phyloP scores from a whole-genome alignment of 352 stramenopile species.

The Phytophthora agathidicida region DNA sequence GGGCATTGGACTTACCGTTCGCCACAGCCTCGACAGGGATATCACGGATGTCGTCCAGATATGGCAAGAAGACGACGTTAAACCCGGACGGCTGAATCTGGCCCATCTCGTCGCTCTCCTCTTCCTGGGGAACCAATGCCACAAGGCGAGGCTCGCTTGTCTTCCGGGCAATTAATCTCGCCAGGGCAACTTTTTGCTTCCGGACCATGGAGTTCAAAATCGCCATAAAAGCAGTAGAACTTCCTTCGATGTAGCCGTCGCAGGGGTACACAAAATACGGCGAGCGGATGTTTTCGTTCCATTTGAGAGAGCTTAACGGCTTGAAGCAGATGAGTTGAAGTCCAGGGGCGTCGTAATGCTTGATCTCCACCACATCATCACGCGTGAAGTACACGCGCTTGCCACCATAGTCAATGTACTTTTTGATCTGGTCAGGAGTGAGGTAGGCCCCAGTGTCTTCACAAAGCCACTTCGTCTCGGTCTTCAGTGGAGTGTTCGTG shows the following conservation, averaged over 20 bases:
- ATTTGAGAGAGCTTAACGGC: conserved; percentile 56
- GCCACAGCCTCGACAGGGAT: conserved; percentile 48
- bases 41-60: conserved; percentile 83
- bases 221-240: conserved; percentile 69
- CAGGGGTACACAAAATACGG: conserved; percentile 87
- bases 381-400: conserved; percentile 82
- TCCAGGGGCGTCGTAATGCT: conserved; percentile 74
- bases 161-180: conserved; percentile 73
- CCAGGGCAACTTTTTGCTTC: conserved; percentile 71
- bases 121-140: conserved; percentile 77
- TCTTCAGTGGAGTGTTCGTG: conserved; percentile 79
- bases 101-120: conserved; percentile 75
- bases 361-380: conserved; percentile 84
- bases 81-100: conserved; percentile 83
- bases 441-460: conserved; percentile 82
- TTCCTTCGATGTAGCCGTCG: conserved; percentile 81
- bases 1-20: conserved; percentile 29
- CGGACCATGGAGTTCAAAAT: conserved; percentile 70
- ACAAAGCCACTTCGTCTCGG: conserved; percentile 86
- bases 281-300: conserved; percentile 72
- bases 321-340: conserved; percentile 88
- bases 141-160: conserved; percentile 80
- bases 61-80: conserved; percentile 80
- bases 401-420: conserved; percentile 74
- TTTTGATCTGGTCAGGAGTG: conserved; percentile 75